Conservation (phyloP, 2,329 filamentous ascomycete genomes). For the Torrubiella hemipterigena region DNA sequence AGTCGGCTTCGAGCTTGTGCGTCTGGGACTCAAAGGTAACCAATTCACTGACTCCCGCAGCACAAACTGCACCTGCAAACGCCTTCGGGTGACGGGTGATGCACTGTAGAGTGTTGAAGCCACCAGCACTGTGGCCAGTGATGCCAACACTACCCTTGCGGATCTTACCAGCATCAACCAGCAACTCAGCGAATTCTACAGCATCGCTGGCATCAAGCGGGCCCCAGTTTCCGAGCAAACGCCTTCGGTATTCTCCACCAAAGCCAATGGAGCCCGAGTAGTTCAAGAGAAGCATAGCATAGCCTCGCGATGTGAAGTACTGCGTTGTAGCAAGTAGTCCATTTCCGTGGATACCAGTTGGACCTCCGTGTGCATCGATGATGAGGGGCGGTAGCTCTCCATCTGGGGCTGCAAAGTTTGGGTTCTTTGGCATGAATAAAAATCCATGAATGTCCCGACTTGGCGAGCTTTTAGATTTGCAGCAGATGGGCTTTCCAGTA, state of each 20-base stretch:
- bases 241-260: constrained; percentile 35
- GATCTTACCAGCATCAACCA: constrained; percentile 24
- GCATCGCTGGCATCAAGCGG: constrained; percentile 37
- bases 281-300: constrained; percentile 36
- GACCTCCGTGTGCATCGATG: constrained; percentile 38
- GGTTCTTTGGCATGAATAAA: constrained; percentile 36
- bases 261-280: constrained; percentile 40
- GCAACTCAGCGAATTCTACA: constrained; percentile 29
- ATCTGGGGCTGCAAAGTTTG: constrained; percentile 22
- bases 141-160: constrained; percentile 29
- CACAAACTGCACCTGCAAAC: constrained; percentile 36
- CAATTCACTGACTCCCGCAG: constrained; percentile 40
- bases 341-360: constrained; percentile 28
- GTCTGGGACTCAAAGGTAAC: constrained; percentile 30
- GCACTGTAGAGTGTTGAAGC: constrained; percentile 39
- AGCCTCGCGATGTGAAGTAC: constrained; percentile 42
- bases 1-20: constrained; percentile 45
- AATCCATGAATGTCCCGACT: constrained; percentile 28
- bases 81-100: constrained; percentile 30
- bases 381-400: constrained; percentile 34
- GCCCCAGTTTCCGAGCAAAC: constrained; percentile 37
- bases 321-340: constrained; percentile 33
- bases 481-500: constrained; percentile 20
- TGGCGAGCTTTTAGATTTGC: constrained; percentile 14
- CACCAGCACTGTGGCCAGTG: constrained; percentile 38